These are phyloP conservation scores for Lunularia cruciata DNA, from an alignment of 225 moss, liverwort and hornwort genomes.

Conservation along the genomic window DNA sequence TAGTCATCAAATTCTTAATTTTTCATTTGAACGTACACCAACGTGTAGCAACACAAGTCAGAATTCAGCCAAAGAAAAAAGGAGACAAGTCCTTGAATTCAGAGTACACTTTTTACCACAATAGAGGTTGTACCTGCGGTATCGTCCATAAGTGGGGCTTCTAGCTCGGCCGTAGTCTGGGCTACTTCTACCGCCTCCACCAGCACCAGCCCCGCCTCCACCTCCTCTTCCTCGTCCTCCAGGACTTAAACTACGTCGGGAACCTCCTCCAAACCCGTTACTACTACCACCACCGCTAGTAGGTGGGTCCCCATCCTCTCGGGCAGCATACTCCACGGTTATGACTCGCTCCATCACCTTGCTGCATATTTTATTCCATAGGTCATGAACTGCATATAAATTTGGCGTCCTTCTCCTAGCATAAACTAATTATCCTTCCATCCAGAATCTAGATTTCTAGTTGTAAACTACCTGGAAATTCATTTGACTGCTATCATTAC, in stretches of 20 bases:
- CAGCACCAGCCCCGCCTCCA: conserved; percentile 6
- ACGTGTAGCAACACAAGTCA: neutral
- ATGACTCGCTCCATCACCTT: conserved; percentile 99
- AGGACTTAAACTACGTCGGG: conserved; percentile 44
- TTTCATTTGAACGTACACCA: too few relatives aligned
- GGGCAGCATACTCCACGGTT: conserved; percentile 98
- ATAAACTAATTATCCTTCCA: neutral
- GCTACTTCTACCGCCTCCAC: conserved; percentile 64
- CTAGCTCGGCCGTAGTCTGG: conserved; percentile 44
- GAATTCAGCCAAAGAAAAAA: neutral
- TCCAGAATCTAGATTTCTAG: neutral
- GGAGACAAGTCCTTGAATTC: neutral
- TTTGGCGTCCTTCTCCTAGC: neutral
- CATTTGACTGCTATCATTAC: too few relatives aligned
- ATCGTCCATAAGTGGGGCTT: conserved; percentile 37
- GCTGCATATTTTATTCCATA: conserved; percentile 37
- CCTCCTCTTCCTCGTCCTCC: conserved; percentile 51
- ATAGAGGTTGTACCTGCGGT: conserved; percentile 35
- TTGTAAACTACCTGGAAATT: neutral
- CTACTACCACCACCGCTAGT: conserved; percentile 38
- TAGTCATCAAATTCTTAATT: neutral
- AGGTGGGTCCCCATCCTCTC: conserved; percentile 87
- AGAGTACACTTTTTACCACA: neutral
- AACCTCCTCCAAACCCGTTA: conserved; percentile 26
- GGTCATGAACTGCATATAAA: conserved; percentile 16